Percentiles rank a stretch among this genome's conserved stretches.
phyloP scores from a whole-genome alignment of 768 basidiomycete genomes.

The Trametes cinnabarina region DNA sequence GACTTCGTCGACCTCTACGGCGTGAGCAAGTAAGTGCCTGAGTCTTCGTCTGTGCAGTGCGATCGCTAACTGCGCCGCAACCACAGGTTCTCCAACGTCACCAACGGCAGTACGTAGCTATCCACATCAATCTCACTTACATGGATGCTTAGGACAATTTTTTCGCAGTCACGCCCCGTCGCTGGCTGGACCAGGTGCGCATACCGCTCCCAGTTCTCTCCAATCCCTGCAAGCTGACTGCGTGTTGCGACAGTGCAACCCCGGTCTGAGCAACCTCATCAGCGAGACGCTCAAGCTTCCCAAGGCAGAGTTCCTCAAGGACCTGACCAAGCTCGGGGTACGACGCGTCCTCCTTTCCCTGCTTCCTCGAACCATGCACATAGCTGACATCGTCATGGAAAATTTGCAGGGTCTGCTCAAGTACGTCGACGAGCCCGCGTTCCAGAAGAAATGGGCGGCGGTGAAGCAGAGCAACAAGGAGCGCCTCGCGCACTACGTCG shows the following conservation, averaged over 20 bases:
- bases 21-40: constrained; percentile 57
- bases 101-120: constrained; percentile 79
- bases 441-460: constrained; percentile 77
- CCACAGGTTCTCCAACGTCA: constrained; percentile 77
- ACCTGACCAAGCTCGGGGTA: constrained; percentile 67
- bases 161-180: constrained; percentile 75
- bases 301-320: constrained; percentile 81
- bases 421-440: constrained; percentile 66
- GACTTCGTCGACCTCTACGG: constrained; percentile 96
- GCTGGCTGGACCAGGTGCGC: constrained; percentile 80
- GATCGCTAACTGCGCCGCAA: no score
- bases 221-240: neutral
- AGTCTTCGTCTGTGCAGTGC: no score
- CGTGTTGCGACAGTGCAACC: constrained; percentile 63
- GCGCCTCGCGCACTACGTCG: constrained; percentile 74
- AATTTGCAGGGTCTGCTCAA: constrained; percentile 54
- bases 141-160: neutral
- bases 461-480: constrained; percentile 93
- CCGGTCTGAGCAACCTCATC: constrained; percentile 80
- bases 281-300: constrained; percentile 74
- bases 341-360: neutral
- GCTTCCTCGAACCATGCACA: neutral
- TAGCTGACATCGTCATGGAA: neutral
- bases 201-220: neutral
- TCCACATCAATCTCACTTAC: neutral